A percentile compares a stretch with the other conserved stretches of the same genome.
phyloP scores from a whole-genome alignment of 129 eudicot species.

The Flaveria ramosissima region DNA sequence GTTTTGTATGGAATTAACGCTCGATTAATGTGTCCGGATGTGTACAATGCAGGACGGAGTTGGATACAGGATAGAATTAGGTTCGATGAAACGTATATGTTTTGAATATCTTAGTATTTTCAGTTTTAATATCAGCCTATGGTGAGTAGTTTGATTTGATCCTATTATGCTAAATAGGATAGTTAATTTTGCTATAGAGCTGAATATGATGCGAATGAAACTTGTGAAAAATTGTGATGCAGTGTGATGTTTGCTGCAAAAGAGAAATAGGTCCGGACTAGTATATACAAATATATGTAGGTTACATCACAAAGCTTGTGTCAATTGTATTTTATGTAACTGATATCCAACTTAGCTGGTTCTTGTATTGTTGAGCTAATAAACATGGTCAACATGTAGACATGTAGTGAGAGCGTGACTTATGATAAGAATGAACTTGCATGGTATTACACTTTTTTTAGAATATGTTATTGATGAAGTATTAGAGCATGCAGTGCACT shows the following conservation, averaged over 20 bases:
- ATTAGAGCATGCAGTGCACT: background rate
- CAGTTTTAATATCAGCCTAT: background rate
- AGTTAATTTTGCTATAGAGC: background rate
- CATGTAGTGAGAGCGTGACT: background rate
- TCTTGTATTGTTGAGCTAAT: background rate
- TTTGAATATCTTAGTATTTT: slow-evolving; percentile 13
- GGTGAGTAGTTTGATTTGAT: slow-evolving; percentile 3
- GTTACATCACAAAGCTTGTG: background rate
- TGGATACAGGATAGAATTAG: background rate
- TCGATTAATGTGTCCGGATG: background rate
- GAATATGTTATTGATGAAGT: background rate
- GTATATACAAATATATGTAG: background rate
- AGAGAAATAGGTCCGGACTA: background rate
- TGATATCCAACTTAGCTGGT: slow-evolving; percentile 14
- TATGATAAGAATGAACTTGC: slow-evolving; percentile 16
- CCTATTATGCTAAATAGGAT: background rate
- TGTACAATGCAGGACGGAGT: background rate
- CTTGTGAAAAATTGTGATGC: slow-evolving; percentile 2
- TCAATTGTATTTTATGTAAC: slow-evolving; percentile 15
- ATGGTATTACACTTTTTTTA: background rate
- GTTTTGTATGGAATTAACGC: background rate
- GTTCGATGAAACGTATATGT: background rate
- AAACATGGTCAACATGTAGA: slow-evolving; percentile 10
- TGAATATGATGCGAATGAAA: background rate
- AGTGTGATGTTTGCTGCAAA: slow-evolving; percentile 18